Conservation (phyloP, 129 eudicot species). For the Rutidosis leptorrhynchoides region DNA sequence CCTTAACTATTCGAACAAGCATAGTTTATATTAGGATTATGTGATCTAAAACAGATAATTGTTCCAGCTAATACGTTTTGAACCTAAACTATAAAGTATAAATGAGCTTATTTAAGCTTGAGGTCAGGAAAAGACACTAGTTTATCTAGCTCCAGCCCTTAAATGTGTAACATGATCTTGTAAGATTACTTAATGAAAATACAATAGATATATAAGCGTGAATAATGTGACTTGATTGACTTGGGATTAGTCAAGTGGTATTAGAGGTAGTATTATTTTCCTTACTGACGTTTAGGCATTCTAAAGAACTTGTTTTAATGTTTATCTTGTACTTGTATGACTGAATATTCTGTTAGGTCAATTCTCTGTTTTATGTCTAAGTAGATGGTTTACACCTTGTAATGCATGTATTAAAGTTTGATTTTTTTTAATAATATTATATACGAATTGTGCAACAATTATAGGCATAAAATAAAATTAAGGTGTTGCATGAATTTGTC, state of each 20-base stretch:
- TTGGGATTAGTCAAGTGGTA: neutral
- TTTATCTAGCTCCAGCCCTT: neutral
- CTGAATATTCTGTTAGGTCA: slow-evolving; percentile 4
- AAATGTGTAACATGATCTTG: neutral
- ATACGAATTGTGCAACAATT: neutral
- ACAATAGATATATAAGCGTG: neutral
- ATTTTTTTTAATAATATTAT: too few species aligned
- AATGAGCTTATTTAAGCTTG: neutral
- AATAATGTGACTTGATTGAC: neutral
- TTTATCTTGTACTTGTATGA: neutral
- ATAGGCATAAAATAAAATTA: neutral
- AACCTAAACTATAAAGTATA: too few species aligned
- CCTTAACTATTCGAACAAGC: neutral
- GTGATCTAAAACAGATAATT: neutral
- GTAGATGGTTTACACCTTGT: neutral
- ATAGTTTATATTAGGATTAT: neutral
- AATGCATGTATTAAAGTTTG: slow-evolving; percentile 1
- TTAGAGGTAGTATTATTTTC: neutral
- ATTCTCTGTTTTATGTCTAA: neutral
- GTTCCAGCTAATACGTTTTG: neutral
- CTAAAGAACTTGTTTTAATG: slow-evolving; percentile 12
- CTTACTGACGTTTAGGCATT: neutral
- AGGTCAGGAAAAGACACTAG: neutral
- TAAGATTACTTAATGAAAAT: neutral
- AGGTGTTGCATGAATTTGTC: neutral